phyloP scores from a whole-genome alignment of 495 filamentous ascomycete genomes.

The Sporormia fimetaria region DNA sequence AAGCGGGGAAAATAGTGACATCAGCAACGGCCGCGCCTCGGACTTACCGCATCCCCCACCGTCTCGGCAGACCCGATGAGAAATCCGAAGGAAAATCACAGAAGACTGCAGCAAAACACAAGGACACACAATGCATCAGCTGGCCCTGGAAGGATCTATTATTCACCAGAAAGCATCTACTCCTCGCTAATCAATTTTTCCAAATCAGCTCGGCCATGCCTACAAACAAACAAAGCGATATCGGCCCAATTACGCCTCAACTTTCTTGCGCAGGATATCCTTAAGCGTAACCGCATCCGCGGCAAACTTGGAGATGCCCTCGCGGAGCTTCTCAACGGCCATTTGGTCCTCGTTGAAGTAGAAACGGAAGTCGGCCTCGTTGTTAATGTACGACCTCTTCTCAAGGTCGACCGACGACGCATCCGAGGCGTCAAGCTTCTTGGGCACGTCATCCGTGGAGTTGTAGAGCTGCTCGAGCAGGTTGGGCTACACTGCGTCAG shows the following conservation, averaged over 20 bases:
- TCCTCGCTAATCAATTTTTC: too few species aligned
- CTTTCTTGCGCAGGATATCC: slow-evolving; percentile 78
- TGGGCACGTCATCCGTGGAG: slow-evolving; percentile 62
- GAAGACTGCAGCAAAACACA: too few species aligned
- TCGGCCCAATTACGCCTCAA: slow-evolving; percentile 33
- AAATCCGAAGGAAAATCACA: too few species aligned
- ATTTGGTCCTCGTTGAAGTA: slow-evolving; percentile 99
- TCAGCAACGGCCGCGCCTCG: too few species aligned
- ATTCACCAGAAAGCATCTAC: too few species aligned
- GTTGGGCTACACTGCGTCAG: slow-evolving; percentile 52
- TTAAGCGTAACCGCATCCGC: slow-evolving; percentile 92
- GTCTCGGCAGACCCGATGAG: too few species aligned
- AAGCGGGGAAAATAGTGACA: too few species aligned
- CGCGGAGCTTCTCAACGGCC: slow-evolving; percentile 96
- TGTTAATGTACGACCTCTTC: slow-evolving; percentile 82
- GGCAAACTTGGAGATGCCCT: slow-evolving; percentile 98
- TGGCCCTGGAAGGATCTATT: too few species aligned
- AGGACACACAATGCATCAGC: too few species aligned
- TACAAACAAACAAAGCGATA: slow-evolving; percentile 14
- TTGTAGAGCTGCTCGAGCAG: slow-evolving; percentile 89
- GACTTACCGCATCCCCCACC: too few species aligned
- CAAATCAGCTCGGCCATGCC: too few species aligned
- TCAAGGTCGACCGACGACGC: slow-evolving; percentile 61
- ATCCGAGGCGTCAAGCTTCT: slow-evolving; percentile 72
- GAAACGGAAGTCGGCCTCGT: slow-evolving; percentile 90